Conservation (phyloP, 1,284 basidiomycete species). For the Phlebopus sp. region DNA sequence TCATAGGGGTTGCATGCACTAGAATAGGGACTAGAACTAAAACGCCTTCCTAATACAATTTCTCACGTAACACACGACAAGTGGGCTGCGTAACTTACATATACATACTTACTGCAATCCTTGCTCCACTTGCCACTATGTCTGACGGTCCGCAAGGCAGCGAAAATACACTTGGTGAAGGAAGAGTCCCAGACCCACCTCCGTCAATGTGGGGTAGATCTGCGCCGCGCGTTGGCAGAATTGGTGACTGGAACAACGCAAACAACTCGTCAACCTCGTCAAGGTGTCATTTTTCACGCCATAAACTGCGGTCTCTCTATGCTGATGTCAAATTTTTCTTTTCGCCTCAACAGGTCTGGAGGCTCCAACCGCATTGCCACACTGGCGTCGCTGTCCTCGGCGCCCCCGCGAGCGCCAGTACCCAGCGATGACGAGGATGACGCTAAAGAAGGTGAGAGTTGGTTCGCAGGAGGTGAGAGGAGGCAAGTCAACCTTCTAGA, state of each 20-base stretch:
- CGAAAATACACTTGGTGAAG: constrained; percentile 48
- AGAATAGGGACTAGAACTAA: too few relatives aligned
- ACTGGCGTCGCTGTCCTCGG: constrained; percentile 19
- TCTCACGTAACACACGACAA: too few relatives aligned
- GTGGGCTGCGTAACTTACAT: too few relatives aligned
- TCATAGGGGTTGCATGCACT: too few relatives aligned
- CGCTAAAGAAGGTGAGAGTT: constrained; percentile 54
- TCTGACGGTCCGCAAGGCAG: constrained; percentile 34
- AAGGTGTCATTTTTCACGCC: constrained; percentile 8
- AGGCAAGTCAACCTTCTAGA: constrained; percentile 46
- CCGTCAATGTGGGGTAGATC: constrained; percentile 48
- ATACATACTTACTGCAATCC: too few relatives aligned
- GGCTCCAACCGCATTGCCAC: constrained; percentile 17
- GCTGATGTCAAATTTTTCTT: background rate
- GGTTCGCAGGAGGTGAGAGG: constrained; percentile 85
- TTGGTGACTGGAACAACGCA: constrained; percentile 32
- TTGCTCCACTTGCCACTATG: constrained; percentile 30
- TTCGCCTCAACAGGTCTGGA: constrained; percentile 9
- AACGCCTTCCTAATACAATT: too few relatives aligned
- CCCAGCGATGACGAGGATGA: constrained; percentile 47
- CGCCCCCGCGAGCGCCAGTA: constrained; percentile 12
- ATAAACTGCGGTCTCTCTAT: too few relatives aligned
- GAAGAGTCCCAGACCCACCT: constrained; percentile 39
- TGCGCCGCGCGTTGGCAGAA: constrained; percentile 35
- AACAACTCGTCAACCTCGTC: constrained; percentile 7